Base-by-base conservation (phyloP, 441 rosid species). In the Bruguiera hainesii region DNA sequence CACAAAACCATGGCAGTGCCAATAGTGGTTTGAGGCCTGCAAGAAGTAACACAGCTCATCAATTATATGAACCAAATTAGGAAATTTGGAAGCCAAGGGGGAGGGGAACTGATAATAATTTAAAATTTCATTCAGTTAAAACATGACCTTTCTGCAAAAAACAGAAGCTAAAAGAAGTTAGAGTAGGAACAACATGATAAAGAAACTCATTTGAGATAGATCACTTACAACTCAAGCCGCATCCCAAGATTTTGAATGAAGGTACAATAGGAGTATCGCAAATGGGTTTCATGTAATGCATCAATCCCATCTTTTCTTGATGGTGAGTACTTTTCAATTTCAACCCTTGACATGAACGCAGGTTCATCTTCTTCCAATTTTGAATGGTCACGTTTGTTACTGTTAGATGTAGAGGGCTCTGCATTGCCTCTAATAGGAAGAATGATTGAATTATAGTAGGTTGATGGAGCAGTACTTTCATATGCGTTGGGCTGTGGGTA, bases 241-340 rank as follows among this genome's bases (percentile, higher is more conserved):
- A 74, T 59, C 23, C 96, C 91, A 59, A 87, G 90, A 77, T 84
- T 77, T 77, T 83, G 91, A 75, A 87, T 75, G 75, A 89, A 89
- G 1, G 80, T 79, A 76, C 93, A 89, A 63, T 89, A 89, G 2
- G 96, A 84, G 74, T 89, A 89, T 48, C 96, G 89, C 78, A 89
- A 75, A 77, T 85, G 88, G 19, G 89, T 76, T 77, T 89, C 96
- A 1, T 85, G 81, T 25, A 78, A 58, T 3, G 79, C 87, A 81
- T 87, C 93, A 31, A 89, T 89, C 15, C 96, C 96, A 73, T 89
- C 96, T 79, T 83, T 89, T 71, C 91, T 82, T 29, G 96, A 89
- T 6, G 96, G 96, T 2, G 96, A 89, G 78, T 56, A 69, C 75
- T 84, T 83, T 69, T 89, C 96, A 68, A 89, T 89, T 74, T 87